These are phyloP conservation scores for Amphicarpaea edgeworthii DNA, from an alignment of 306 rosid species.

Conservation along the genomic window DNA sequence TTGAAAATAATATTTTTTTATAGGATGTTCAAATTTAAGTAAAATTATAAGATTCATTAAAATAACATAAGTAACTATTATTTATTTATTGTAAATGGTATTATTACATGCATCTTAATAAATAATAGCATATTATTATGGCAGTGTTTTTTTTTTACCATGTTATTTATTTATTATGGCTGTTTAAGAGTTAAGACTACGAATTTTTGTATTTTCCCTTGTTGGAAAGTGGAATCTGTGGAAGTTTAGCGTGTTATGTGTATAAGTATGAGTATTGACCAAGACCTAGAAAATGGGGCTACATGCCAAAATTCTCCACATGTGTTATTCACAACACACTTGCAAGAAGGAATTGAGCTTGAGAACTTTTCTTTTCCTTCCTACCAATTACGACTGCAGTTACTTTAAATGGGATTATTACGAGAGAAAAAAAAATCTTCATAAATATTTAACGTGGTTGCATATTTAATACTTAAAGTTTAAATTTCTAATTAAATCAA, in stretches of 20 bases:
- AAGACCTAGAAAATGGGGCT: conserved; percentile 3
- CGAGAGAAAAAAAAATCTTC: too few relatives aligned
- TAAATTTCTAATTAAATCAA: too few relatives aligned
- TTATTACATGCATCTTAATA: neutral
- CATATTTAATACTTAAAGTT: too few relatives aligned
- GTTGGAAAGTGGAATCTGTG: neutral
- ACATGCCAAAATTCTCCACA: neutral
- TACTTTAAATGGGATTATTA: too few relatives aligned
- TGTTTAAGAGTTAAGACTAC: neutral
- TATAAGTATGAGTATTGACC: neutral
- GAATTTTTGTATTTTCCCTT: neutral
- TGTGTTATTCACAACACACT: neutral
- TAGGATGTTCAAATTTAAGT: too few relatives aligned
- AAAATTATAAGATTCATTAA: too few relatives aligned
- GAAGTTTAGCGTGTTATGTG: neutral
- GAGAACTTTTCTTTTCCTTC: conserved; percentile 6
- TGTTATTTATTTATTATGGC: too few relatives aligned
- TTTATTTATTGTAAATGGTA: too few relatives aligned
- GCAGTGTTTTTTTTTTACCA: neutral
- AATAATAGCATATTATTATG: neutral
- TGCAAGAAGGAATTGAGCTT: neutral
- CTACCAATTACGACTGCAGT: too few relatives aligned
- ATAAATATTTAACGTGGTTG: too few relatives aligned
- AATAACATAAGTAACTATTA: too few relatives aligned
- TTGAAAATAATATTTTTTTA: too few relatives aligned